Conservation (phyloP, 1,139 yeast genomes). For the Blastobotrys ciferrii region DNA sequence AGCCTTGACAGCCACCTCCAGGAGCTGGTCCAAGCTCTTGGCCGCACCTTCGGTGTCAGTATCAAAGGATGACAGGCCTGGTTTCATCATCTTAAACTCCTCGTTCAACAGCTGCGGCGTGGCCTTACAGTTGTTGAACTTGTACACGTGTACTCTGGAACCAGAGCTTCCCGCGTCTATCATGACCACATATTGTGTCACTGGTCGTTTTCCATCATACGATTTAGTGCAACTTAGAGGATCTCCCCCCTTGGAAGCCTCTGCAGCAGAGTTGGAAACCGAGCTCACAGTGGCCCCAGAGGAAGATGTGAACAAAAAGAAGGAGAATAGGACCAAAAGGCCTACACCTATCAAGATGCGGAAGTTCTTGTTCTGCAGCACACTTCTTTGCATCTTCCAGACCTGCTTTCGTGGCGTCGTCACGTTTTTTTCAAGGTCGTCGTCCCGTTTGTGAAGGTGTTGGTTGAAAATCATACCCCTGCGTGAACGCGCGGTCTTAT, state of each 20-base stretch:
- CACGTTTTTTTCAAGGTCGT: slow-evolving; percentile 13
- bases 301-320: slow-evolving; percentile 13
- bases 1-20: slow-evolving; percentile 66
- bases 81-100: slow-evolving; percentile 82
- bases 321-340: slow-evolving; percentile 8
- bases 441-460: slow-evolving; percentile 13
- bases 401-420: slow-evolving; percentile 2
- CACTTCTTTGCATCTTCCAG: slow-evolving; percentile 8
- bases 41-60: slow-evolving; percentile 86
- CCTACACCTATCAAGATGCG: slow-evolving; percentile 14
- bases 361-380: slow-evolving; percentile 9
- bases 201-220: slow-evolving; percentile 38
- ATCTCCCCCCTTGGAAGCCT: slow-evolving; percentile 11
- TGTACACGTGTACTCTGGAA: slow-evolving; percentile 89
- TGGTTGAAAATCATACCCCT: slow-evolving; percentile 3
- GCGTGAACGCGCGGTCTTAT: neutral
- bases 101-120: slow-evolving; percentile 81
- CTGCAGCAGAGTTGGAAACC: neutral
- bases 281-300: slow-evolving; percentile 1
- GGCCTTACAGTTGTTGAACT: slow-evolving; percentile 75
- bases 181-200: slow-evolving; percentile 71
- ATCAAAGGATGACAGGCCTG: slow-evolving; percentile 86
- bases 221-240: slow-evolving; percentile 35
- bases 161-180: slow-evolving; percentile 98
- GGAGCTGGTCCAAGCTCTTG: slow-evolving; percentile 73